phyloP scores from a whole-genome alignment of 192 early-diverging fungal species.

The Glomus cerebriforme region DNA sequence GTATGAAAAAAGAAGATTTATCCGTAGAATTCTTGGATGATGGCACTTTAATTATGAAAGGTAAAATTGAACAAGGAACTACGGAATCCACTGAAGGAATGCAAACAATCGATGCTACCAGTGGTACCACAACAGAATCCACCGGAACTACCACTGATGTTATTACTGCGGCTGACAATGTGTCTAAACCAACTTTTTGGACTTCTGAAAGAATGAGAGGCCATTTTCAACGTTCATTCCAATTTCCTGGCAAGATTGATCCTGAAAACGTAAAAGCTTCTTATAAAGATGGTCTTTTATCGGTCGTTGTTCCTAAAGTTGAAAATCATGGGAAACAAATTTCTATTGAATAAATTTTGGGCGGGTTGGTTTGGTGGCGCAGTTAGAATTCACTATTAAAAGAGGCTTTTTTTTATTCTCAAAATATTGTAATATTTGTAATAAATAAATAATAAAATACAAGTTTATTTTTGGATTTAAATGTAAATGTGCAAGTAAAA shows the following conservation, averaged over 20 bases:
- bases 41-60: conserved; percentile 38
- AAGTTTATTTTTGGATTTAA: no score
- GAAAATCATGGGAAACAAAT: conserved; percentile 22
- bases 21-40: conserved; percentile 39
- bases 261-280: conserved; percentile 31
- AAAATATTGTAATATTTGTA: no score
- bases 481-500: no score
- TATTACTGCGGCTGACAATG: background rate
- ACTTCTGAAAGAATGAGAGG: conserved; percentile 29
- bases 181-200: conserved; percentile 26
- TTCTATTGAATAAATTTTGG: conserved; percentile 34
- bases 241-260: conserved; percentile 34
- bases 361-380: no score
- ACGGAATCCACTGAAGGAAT: background rate
- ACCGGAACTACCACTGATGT: background rate
- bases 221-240: conserved; percentile 31
- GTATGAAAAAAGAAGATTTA: conserved; percentile 41
- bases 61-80: conserved; percentile 33
- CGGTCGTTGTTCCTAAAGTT: conserved; percentile 32
- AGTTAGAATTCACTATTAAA: no score
- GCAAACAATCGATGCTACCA: conserved; percentile 6
- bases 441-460: no score
- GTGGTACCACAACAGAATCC: background rate
- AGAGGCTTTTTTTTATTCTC: no score
- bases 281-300: conserved; percentile 39